A percentile compares a stretch with the other conserved stretches of the same genome.
These are phyloP conservation scores for Mucor indicus DNA, from an alignment of 371 early-diverging fungal genomes.

Conservation along the genomic window DNA sequence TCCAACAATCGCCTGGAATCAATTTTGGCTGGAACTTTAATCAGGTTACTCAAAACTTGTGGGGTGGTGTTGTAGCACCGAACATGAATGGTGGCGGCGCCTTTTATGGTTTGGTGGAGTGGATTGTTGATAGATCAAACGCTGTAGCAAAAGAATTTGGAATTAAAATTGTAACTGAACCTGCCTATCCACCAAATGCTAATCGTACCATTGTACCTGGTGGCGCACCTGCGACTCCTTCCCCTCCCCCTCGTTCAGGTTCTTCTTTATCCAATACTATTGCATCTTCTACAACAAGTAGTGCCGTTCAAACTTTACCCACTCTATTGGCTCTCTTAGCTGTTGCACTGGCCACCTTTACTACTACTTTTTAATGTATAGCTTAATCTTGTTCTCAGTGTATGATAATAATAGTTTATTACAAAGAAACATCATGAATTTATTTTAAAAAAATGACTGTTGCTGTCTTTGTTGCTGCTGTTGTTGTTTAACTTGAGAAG, in stretches of 20 bases:
- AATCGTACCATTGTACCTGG: slow-evolving; percentile 4
- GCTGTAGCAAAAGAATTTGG: slow-evolving; percentile 41
- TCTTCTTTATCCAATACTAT: too few relatives aligned
- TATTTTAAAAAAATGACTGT: slow-evolving; percentile 14
- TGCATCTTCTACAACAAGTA: not conserved
- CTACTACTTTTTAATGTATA: not conserved
- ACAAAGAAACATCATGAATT: too few relatives aligned
- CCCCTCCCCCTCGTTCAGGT: too few relatives aligned
- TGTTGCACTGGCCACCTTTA: not conserved
- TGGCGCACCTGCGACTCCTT: not conserved
- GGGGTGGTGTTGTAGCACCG: slow-evolving; percentile 28
- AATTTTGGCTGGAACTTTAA: slow-evolving; percentile 49
- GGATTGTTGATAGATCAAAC: slow-evolving; percentile 20
- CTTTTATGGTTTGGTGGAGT: slow-evolving; percentile 44
- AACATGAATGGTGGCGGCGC: slow-evolving; percentile 48
- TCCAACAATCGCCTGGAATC: slow-evolving; percentile 53
- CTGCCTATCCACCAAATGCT: slow-evolving; percentile 37
- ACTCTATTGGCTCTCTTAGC: not conserved
- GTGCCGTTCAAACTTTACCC: not conserved
- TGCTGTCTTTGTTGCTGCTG: slow-evolving; percentile 32
- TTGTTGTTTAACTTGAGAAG: slow-evolving; percentile 50
- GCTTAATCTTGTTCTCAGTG: not conserved
- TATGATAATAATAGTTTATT: too few relatives aligned
- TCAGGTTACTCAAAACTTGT: slow-evolving; percentile 44
- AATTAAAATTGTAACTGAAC: slow-evolving; percentile 31